These are phyloP conservation scores for Tuber indicum DNA, from an alignment of 495 filamentous ascomycete genomes.

Conservation along the genomic window DNA sequence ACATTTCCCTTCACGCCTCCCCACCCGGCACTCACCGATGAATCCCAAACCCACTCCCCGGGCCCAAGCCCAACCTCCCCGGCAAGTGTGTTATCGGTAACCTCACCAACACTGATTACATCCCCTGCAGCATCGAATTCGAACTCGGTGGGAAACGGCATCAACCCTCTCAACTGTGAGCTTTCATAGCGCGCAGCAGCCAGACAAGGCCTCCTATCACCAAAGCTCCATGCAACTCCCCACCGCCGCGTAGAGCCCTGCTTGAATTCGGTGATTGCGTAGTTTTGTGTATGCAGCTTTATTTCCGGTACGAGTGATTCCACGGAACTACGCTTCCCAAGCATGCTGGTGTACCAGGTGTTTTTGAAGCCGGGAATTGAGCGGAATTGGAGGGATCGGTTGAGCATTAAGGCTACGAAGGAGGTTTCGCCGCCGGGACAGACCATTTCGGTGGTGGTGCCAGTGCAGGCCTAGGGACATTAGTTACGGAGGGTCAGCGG, in stretches of 20 bases:
- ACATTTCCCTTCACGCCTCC: slow-evolving; percentile 55
- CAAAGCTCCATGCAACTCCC: slow-evolving; percentile 84
- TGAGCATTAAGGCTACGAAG: slow-evolving; percentile 68
- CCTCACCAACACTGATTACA: slow-evolving; percentile 40
- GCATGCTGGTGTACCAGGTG: slow-evolving; percentile 87
- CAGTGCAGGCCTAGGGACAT: slow-evolving; percentile 59
- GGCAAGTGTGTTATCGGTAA: slow-evolving; percentile 45
- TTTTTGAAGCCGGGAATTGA: slow-evolving; percentile 46
- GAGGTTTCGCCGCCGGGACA: slow-evolving; percentile 68
- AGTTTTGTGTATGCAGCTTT: slow-evolving; percentile 61
- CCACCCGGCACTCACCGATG: slow-evolving; percentile 43
- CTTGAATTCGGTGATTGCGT: slow-evolving; percentile 71
- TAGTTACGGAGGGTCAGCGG: neutral
- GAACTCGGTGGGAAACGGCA: slow-evolving; percentile 55
- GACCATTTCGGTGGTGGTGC: slow-evolving; percentile 79
- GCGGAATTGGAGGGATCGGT: slow-evolving; percentile 59
- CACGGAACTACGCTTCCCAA: slow-evolving; percentile 74
- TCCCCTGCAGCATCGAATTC: slow-evolving; percentile 45
- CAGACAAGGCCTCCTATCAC: slow-evolving; percentile 58
- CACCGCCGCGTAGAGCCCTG: slow-evolving; percentile 79
- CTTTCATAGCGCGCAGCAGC: slow-evolving; percentile 53
- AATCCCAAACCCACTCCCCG: slow-evolving; percentile 46
- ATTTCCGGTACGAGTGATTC: slow-evolving; percentile 57
- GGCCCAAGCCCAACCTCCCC: slow-evolving; percentile 49
- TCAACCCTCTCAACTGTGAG: slow-evolving; percentile 50